A percentile compares a stretch with the other conserved stretches of the same genome.
Conservation (phyloP, 2,329 filamentous ascomycete genomes). For the Fusarium burgessii region DNA sequence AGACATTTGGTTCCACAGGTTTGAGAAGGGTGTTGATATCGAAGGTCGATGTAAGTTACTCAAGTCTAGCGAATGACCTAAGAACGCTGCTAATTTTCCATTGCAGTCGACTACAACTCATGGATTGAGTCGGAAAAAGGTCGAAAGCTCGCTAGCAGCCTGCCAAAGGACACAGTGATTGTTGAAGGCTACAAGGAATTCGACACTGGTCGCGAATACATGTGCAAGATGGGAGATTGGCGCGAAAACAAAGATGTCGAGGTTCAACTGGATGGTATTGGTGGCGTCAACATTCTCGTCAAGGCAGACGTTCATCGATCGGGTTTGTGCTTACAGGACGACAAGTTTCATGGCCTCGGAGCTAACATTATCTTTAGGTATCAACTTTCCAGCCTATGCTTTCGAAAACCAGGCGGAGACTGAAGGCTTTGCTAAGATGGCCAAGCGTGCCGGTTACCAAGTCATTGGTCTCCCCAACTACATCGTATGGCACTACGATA, state of each 20-base stretch:
- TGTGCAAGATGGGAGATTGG: conserved; percentile 94
- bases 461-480: conserved; percentile 96
- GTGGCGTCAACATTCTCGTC: conserved; percentile 96
- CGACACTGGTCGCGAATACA: conserved; percentile 88
- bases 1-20: conserved; percentile 99
- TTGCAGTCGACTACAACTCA: conserved; percentile 94
- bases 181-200: conserved; percentile 97
- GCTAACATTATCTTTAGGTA: conserved; percentile 67
- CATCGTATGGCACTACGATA: conserved; percentile 98
- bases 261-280: conserved; percentile 92
- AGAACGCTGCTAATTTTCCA: conserved; percentile 23
- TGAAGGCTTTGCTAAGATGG: conserved; percentile 99
- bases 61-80: not conserved
- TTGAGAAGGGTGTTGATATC: conserved; percentile 83
- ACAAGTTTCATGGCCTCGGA: not conserved
- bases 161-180: conserved; percentile 85
- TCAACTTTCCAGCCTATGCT: conserved; percentile 96
- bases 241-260: conserved; percentile 91
- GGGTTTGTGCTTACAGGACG: conserved; percentile 64
- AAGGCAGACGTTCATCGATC: conserved; percentile 98
- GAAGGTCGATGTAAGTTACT: conserved; percentile 88
- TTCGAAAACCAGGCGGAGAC: conserved; percentile 99
- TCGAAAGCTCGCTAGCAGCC: conserved; percentile 75
- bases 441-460: conserved; percentile 92
- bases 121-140: conserved; percentile 95